These are phyloP conservation scores for Grigorovia transvaalensis DNA, from an alignment of 805 yeast genomes.

Conservation along the genomic window DNA sequence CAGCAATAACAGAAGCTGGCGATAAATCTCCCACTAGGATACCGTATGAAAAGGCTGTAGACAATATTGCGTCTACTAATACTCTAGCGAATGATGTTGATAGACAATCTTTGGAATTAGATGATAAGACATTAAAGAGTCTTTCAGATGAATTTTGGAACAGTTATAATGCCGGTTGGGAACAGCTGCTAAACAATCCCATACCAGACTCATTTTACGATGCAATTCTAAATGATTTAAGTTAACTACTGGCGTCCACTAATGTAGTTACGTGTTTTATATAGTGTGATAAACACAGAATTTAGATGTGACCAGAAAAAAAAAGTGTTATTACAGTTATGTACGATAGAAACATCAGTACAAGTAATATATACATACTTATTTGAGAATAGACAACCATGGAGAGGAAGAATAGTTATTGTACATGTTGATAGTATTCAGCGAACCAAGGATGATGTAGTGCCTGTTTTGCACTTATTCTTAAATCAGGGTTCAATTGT, in stretches of 20 bases:
- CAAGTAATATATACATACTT: not conserved
- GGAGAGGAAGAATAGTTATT: not conserved
- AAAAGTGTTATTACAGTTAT: no score
- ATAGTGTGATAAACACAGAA: no score
- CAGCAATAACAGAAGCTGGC: no score
- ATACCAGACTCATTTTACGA: not conserved
- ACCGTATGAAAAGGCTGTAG: no score
- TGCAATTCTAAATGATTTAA: not conserved
- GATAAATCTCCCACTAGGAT: no score
- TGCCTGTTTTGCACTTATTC: slow-evolving; percentile 44
- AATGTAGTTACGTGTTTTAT: no score
- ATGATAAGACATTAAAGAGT: not conserved
- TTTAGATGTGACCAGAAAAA: no score
- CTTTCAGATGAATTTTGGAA: slow-evolving; percentile 16
- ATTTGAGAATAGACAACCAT: not conserved
- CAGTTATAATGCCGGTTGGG: slow-evolving; percentile 13
- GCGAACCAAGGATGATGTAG: slow-evolving; percentile 35
- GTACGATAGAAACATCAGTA: not conserved
- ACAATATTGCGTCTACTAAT: no score
- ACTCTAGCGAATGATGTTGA: not conserved
- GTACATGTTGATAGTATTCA: slow-evolving; percentile 22
- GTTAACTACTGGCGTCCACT: no score
- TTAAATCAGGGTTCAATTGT: slow-evolving; percentile 43
- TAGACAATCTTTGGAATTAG: no score
- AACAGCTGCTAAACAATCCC: slow-evolving; percentile 5